Evolutionary conservation across 495 filamentous ascomycete species (phyloP).

Genomic region (Stereocaulon alpinum): DNA sequence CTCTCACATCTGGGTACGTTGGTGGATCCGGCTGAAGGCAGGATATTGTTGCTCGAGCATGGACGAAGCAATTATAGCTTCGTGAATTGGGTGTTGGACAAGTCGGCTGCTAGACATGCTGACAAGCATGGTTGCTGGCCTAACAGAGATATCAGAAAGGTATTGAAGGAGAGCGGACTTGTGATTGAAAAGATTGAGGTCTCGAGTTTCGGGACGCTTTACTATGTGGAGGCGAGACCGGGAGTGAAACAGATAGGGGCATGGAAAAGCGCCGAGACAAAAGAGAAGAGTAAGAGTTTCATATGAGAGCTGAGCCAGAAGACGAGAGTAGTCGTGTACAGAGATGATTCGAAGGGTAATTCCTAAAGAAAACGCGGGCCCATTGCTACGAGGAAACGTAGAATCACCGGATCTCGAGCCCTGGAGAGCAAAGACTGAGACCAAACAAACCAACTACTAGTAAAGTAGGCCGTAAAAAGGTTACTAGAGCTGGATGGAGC

Average conservation of each 20-base stretch:
- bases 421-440: too few relatives aligned
- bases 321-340: too few relatives aligned
- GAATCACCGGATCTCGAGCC: too few relatives aligned
- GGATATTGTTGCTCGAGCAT: conserved; percentile 84
- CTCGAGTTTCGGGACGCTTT: too few relatives aligned
- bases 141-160: conserved; percentile 79
- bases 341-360: too few relatives aligned
- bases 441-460: too few relatives aligned
- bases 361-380: too few relatives aligned
- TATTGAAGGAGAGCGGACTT: conserved; percentile 72
- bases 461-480: too few relatives aligned
- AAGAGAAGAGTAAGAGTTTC: not conserved
- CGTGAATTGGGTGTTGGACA: conserved; percentile 72
- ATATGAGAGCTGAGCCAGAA: too few relatives aligned
- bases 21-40: conserved; percentile 44
- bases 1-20: conserved; percentile 27
- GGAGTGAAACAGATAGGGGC: not conserved
- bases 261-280: not conserved
- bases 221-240: conserved; percentile 37
- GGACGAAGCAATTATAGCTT: conserved; percentile 67
- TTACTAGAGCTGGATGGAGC: too few relatives aligned
- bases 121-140: conserved; percentile 89
- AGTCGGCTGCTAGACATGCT: conserved; percentile 66
- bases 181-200: conserved; percentile 45
- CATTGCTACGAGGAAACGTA: too few relatives aligned